These are phyloP conservation scores for Schizopora paradoxa DNA, from an alignment of 1,284 basidiomycete genomes.

Conservation along the genomic window DNA sequence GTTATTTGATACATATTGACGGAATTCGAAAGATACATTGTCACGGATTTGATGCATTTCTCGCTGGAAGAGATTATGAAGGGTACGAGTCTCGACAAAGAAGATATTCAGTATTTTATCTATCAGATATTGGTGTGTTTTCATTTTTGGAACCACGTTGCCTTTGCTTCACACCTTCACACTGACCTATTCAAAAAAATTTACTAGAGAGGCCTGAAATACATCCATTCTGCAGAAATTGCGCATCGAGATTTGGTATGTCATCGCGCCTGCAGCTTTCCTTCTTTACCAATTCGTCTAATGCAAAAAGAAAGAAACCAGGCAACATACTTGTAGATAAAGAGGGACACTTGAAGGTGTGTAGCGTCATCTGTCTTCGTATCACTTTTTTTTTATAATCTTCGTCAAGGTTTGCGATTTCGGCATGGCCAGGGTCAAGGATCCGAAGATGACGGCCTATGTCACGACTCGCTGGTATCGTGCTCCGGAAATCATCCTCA, in stretches of 20 bases:
- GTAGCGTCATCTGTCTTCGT: constrained; percentile 17
- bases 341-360: constrained; percentile 92
- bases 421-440: constrained; percentile 92
- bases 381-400: constrained; percentile 9
- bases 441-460: constrained; percentile 99
- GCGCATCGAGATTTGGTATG: constrained; percentile 92
- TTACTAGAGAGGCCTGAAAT: constrained; percentile 89
- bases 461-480: constrained; percentile 99
- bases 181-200: too few relatives aligned
- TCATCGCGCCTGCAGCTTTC: constrained; percentile 11
- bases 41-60: too few relatives aligned
- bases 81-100: constrained; percentile 98
- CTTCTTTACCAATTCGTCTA: not conserved
- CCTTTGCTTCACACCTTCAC: constrained; percentile 2
- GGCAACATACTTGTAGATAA: constrained; percentile 99
- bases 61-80: too few relatives aligned
- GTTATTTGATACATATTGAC: constrained; percentile 9
- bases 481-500: constrained; percentile 99
- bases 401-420: constrained; percentile 89
- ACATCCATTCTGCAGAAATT: constrained; percentile 98
- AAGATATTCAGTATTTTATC: constrained; percentile 99
- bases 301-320: constrained; percentile 67
- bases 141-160: not conserved
- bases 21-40: constrained; percentile 76
- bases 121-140: constrained; percentile 90